phyloP scores from a whole-genome alignment of 129 eudicot genomes.

The Erigeron canadensis region DNA sequence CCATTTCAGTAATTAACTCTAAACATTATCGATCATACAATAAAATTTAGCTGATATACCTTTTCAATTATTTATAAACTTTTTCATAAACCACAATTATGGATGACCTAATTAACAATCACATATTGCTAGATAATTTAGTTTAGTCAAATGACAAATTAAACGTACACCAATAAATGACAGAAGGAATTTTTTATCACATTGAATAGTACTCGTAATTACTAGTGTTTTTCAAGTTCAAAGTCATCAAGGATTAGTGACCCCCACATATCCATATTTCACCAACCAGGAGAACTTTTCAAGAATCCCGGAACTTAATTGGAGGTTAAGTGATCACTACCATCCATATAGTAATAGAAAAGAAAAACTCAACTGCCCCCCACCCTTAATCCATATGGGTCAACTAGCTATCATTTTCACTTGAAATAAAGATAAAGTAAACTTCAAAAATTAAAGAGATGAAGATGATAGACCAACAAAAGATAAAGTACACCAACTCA shows the following conservation, averaged over 20 bases:
- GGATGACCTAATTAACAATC: too few species aligned
- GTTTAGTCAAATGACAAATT: too few species aligned
- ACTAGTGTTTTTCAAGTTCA: conserved; percentile 6
- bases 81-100: too few species aligned
- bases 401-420: conserved; percentile 44
- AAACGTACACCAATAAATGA: too few species aligned
- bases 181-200: too few species aligned
- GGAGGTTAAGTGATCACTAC: conserved; percentile 37
- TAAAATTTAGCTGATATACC: too few species aligned
- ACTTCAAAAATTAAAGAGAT: conserved; percentile 28
- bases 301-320: conserved; percentile 7
- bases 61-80: too few species aligned
- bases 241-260: conserved; percentile 38
- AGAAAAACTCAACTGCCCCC: conserved; percentile 34
- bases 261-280: conserved; percentile 45
- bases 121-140: too few species aligned
- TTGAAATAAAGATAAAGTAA: conserved; percentile 37
- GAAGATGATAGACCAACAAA: conserved; percentile 31
- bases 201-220: too few species aligned
- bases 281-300: conserved; percentile 43
- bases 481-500: conserved; percentile 35
- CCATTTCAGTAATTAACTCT: too few species aligned
- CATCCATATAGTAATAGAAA: conserved; percentile 17
- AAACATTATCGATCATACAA: too few species aligned
- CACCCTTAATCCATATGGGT: conserved; percentile 19